Conservation (phyloP, 345 rosid species). For the Arabis hirsuta region DNA sequence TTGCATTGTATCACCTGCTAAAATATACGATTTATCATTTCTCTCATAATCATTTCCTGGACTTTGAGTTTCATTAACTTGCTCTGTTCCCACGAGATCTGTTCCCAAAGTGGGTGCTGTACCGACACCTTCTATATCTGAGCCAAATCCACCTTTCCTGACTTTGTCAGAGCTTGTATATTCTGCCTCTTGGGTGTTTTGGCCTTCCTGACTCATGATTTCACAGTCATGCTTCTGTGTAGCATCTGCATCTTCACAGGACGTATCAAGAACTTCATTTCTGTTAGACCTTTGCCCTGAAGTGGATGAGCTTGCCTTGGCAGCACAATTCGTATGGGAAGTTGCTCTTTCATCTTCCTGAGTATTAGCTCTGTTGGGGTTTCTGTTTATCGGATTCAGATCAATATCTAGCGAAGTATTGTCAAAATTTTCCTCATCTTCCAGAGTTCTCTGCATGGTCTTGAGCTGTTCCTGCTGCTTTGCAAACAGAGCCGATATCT, state of each 20-base stretch:
- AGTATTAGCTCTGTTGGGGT: constrained; percentile 31
- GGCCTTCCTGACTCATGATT: constrained; percentile 69
- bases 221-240: constrained; percentile 93
- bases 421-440: constrained; percentile 90
- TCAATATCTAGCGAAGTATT: constrained; percentile 74
- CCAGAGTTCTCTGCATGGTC: constrained; percentile 89
- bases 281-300: constrained; percentile 54
- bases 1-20: constrained; percentile 83
- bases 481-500: constrained; percentile 68
- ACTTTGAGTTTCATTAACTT: constrained; percentile 80
- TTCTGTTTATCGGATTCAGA: constrained; percentile 48
- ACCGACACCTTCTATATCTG: constrained; percentile 72
- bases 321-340: constrained; percentile 39
- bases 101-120: constrained; percentile 60
- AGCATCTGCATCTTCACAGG: constrained; percentile 75
- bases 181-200: constrained; percentile 81
- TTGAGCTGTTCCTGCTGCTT: constrained; percentile 98
- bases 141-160: constrained; percentile 76
- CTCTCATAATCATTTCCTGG: constrained; percentile 51
- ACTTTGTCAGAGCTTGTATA: constrained; percentile 55
- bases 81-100: constrained; percentile 73
- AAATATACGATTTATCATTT: constrained; percentile 42
- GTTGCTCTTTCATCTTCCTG: constrained; percentile 46
- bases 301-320: constrained; percentile 56
- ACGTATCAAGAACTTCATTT: constrained; percentile 48